Conservation (phyloP, 2,329 filamentous ascomycete species). For the Mycosphaerella sp. region DNA sequence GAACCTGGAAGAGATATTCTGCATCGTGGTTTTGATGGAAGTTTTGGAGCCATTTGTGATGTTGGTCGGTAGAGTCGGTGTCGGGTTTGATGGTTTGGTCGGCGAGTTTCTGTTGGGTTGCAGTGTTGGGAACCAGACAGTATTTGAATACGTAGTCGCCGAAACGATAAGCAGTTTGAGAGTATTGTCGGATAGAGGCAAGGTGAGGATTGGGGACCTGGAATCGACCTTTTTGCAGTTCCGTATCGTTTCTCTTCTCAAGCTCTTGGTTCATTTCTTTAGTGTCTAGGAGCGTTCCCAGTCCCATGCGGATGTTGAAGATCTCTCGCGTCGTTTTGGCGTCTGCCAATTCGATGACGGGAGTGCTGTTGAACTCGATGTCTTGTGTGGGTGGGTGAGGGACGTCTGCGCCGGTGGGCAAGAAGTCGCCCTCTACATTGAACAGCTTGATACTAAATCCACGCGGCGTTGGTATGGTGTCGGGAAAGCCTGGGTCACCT, state of each 20-base stretch:
- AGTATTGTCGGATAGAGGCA: slow-evolving; percentile 39
- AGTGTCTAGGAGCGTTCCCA: slow-evolving; percentile 31
- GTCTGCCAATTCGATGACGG: slow-evolving; percentile 44
- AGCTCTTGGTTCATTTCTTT: slow-evolving; percentile 41
- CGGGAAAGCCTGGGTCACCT: slow-evolving; percentile 37
- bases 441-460: slow-evolving; percentile 49
- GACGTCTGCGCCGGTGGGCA: slow-evolving; percentile 36
- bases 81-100: slow-evolving; percentile 37
- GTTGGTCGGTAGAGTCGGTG: slow-evolving; percentile 33
- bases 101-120: slow-evolving; percentile 39
- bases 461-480: slow-evolving; percentile 42
- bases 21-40: slow-evolving; percentile 39
- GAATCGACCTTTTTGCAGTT: slow-evolving; percentile 39
- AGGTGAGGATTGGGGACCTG: slow-evolving; percentile 39
- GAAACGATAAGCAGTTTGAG: slow-evolving; percentile 45
- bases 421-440: slow-evolving; percentile 41
- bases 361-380: slow-evolving; percentile 47
- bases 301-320: slow-evolving; percentile 38
- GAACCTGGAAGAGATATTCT: slow-evolving; percentile 43
- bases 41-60: slow-evolving; percentile 38
- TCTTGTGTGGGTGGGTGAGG: slow-evolving; percentile 35
- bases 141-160: slow-evolving; percentile 47
- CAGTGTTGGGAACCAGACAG: slow-evolving; percentile 39
- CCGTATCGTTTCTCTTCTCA: slow-evolving; percentile 35
- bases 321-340: slow-evolving; percentile 44